A percentile compares a stretch with the other conserved stretches of the same genome.
Evolutionary conservation across 352 stramenopile genomes (phyloP).

Genomic region (Globisporangium recalcitrans): DNA sequence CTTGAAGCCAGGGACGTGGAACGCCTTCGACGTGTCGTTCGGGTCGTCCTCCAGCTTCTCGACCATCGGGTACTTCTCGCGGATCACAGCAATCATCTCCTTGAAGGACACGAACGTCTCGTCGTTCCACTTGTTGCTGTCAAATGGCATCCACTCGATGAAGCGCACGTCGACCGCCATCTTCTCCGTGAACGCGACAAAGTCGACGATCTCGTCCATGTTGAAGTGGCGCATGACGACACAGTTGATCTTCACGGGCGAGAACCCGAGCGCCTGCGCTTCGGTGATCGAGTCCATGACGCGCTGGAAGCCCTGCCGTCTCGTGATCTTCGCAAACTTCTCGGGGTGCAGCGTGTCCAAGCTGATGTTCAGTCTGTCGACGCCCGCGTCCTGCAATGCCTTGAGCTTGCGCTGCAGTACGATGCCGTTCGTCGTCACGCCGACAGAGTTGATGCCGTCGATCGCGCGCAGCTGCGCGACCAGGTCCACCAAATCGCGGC

Average conservation of each 20-base stretch:
- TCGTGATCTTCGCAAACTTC: constrained; percentile 92
- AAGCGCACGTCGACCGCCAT: constrained; percentile 93
- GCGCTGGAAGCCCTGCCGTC: constrained; percentile 81
- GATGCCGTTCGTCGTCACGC: constrained; percentile 97
- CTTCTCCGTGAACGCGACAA: constrained; percentile 89
- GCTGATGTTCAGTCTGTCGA: constrained; percentile 93
- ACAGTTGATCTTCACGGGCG: constrained; percentile 96
- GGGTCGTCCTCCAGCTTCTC: constrained; percentile 61
- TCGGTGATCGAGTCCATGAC: constrained; percentile 85
- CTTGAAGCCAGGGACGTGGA: constrained; percentile 51
- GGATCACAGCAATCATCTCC: constrained; percentile 85
- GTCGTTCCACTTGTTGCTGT: constrained; percentile 95
- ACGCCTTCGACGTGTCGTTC: constrained; percentile 97
- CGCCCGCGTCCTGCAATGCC: constrained; percentile 73
- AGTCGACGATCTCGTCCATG: constrained; percentile 91
- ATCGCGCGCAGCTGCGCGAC: constrained; percentile 50
- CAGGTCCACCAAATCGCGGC: constrained; percentile 49
- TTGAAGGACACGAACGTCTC: constrained; percentile 91
- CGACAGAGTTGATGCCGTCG: constrained; percentile 75
- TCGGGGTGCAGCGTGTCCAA: constrained; percentile 92
- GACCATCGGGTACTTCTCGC: constrained; percentile 35
- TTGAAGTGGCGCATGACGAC: constrained; percentile 97
- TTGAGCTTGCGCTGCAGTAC: constrained; percentile 82
- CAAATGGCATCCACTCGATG: constrained; percentile 99
- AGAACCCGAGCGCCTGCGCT: constrained; percentile 43